Percentiles rank a stretch among this genome's conserved stretches.
Conservation (phyloP, 257 asterid species). For the Schizonepeta tenuifolia region DNA sequence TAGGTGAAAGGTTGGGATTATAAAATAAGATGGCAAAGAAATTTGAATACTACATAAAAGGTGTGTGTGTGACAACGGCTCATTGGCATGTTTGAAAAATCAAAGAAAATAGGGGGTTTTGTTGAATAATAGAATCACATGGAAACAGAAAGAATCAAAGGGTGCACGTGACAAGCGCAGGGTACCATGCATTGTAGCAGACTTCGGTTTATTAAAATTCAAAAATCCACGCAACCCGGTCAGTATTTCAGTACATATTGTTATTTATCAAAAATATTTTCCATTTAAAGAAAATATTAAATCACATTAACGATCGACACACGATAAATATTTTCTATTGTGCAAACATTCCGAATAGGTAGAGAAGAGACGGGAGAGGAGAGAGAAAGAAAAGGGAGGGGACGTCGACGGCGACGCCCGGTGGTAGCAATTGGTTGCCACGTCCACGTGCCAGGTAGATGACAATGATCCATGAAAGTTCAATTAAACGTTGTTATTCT, state of each 20-base stretch:
- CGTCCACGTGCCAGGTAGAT: no score
- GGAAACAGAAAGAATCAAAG: slow-evolving; percentile 31
- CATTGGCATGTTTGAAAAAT: neutral
- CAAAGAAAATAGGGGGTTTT: neutral
- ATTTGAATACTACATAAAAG: neutral
- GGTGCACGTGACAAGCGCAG: slow-evolving; percentile 34
- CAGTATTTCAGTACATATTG: neutral
- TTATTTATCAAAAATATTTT: neutral
- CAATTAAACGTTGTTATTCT: no score
- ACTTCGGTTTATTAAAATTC: slow-evolving; percentile 10
- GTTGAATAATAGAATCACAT: slow-evolving; percentile 13
- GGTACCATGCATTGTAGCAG: slow-evolving; percentile 21
- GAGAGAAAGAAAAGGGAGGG: no score
- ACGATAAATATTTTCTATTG: no score
- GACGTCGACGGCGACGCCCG: no score
- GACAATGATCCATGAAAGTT: no score
- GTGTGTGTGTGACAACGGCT: neutral
- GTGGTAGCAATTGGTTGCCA: no score
- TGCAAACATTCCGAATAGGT: no score
- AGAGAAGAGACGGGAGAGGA: no score
- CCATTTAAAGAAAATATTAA: no score
- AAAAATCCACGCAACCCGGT: neutral
- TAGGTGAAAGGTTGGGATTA: neutral
- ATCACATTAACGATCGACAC: no score
- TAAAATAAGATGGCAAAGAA: neutral